Percentiles rank a stretch among this genome's conserved stretches.
These are phyloP conservation scores for Uronychia binucleata DNA, from an alignment of 73 alveolate species.

Conservation along the genomic window DNA sequence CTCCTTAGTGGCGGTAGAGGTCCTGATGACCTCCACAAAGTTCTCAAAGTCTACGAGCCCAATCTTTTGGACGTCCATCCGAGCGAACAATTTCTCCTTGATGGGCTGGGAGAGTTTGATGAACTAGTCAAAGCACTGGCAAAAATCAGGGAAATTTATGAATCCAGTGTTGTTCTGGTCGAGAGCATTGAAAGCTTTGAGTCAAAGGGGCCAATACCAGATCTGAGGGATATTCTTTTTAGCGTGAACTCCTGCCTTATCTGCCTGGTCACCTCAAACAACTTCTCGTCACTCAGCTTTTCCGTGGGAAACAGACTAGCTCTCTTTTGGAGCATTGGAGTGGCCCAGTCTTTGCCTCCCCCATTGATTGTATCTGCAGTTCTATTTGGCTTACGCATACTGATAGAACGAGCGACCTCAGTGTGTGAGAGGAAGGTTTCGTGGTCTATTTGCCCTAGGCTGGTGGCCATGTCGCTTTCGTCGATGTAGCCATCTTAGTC, in stretches of 20 bases:
- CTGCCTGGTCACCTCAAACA: conserved; percentile 37
- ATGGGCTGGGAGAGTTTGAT: conserved; percentile 73
- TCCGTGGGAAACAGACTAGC: conserved; percentile 32
- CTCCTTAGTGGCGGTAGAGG: conserved; percentile 33
- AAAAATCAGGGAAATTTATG: conserved; percentile 74
- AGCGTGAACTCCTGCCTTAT: conserved; percentile 32
- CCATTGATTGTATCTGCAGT: too few species aligned
- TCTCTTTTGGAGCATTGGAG: background rate
- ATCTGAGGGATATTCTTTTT: conserved; percentile 51
- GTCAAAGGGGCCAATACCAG: background rate
- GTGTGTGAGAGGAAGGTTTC: conserved; percentile 9
- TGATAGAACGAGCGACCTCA: too few species aligned
- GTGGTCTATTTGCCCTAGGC: conserved; percentile 22
- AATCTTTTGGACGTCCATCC: conserved; percentile 78
- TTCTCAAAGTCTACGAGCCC: conserved; percentile 85
- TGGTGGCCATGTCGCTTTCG: conserved; percentile 13
- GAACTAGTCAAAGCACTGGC: conserved; percentile 55
- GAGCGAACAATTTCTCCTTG: conserved; percentile 85
- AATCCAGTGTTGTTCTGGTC: conserved; percentile 79
- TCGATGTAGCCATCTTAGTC: conserved; percentile 38
- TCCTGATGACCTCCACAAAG: conserved; percentile 63
- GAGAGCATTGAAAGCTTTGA: conserved; percentile 48
- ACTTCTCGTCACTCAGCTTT: conserved; percentile 26
- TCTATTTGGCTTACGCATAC: too few species aligned
- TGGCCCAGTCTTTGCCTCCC: background rate